Evolutionary conservation across 495 filamentous ascomycete species (phyloP), one percentile per base, ranked within the genome.

Genomic region (Oidiodendron maius): DNA sequence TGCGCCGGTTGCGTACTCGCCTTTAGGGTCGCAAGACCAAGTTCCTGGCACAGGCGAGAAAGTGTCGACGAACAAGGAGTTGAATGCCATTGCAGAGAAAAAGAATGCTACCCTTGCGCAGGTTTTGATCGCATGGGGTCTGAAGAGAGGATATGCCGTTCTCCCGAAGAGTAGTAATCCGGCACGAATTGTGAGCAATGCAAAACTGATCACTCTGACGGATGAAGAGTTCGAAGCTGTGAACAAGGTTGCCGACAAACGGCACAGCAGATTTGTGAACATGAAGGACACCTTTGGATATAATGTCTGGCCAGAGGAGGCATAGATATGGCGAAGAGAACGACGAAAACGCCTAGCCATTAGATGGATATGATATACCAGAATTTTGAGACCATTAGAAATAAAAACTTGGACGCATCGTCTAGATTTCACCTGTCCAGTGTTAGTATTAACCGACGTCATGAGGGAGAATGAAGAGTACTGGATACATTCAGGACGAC

Each of bases 251-350:
- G 77, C 78, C 4, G 67, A 77, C 58, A 71, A 72, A 30, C 75
- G 82, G 44, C 76, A 82, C 58, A 72, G 69, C 47, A 76, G 85
- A 46, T 88, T 89, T 61, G 83, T 89, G 34, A 87, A 89, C 65
- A 88, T 88, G 84, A 88, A 85, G 70, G 82, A 89, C 40, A 54
- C 46, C 12, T 60, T 60, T 52, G 53, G 53, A n/a, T 60, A 57
- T 35, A 40, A 60, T 51, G 47, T 60, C 11, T 60, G 53, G 53
- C 53, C 53, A 1, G 57, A 60, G 44, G 53, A 59, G 42, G 45
- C 45, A 24, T 36, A 43, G 28, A 50, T 16, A 4, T 8, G 35
- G n/a, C n/a, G n/a, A n/a, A n/a, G n/a, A n/a, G n/a, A n/a, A n/a
- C n/a, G n/a, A n/a, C n/a, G n/a, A n/a, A n/a, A n/a, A n/a, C n/a